Evolutionary conservation across 2,329 filamentous ascomycete species (phyloP).

Genomic region (Anthostomella pinea): DNA sequence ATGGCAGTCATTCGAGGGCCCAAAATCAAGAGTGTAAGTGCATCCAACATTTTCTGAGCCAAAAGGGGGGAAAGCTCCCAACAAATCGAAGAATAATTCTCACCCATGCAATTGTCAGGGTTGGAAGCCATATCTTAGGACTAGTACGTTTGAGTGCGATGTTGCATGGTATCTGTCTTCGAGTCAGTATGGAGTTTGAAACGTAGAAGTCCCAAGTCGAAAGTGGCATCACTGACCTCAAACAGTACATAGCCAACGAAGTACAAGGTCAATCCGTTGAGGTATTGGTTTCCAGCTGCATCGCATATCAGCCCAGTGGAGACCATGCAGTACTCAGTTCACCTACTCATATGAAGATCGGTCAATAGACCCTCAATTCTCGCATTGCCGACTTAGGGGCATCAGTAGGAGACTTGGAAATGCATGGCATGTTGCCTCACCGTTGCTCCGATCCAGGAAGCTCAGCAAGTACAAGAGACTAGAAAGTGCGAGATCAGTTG

Average conservation of each 20-base stretch:
- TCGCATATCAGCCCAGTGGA: no score
- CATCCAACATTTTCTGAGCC: no score
- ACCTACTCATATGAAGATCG: constrained; percentile 52
- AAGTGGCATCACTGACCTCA: constrained; percentile 37
- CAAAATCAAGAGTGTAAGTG: no score
- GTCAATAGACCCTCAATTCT: constrained; percentile 52
- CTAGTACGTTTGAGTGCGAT: constrained; percentile 60
- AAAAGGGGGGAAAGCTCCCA: no score
- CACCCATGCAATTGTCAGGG: constrained; percentile 52
- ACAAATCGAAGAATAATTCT: no score
- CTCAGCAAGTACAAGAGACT: constrained; percentile 52
- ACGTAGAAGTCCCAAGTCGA: not conserved
- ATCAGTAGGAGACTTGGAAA: no score
- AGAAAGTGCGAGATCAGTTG: not conserved
- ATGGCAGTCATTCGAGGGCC: not conserved
- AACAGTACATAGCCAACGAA: constrained; percentile 61
- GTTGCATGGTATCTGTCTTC: constrained; percentile 54
- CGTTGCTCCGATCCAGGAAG: constrained; percentile 58
- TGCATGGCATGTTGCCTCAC: constrained; percentile 32
- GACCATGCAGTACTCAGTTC: no score
- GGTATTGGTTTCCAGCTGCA: constrained; percentile 60
- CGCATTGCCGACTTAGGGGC: constrained; percentile 52
- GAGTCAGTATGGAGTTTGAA: constrained; percentile 9
- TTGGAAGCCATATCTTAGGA: constrained; percentile 55
- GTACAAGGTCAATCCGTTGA: constrained; percentile 64